Conservation (phyloP, 495 filamentous ascomycete species). For the Aspergillus avenaceus region DNA sequence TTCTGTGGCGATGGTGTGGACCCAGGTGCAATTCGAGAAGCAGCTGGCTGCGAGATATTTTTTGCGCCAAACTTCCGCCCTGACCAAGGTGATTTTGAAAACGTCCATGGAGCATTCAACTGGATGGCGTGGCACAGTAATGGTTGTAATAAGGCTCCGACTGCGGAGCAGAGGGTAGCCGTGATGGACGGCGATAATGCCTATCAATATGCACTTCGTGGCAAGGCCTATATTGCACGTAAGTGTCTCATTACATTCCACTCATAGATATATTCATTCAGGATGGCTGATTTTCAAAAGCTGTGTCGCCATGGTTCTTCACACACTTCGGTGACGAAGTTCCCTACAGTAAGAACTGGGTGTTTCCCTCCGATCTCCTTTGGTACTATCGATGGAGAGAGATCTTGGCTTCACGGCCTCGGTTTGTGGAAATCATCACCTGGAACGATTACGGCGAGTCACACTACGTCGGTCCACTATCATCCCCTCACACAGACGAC, state of each 20-base stretch:
- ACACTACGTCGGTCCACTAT: constrained; percentile 47
- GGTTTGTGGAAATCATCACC: constrained; percentile 60
- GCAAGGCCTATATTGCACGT: constrained; percentile 53
- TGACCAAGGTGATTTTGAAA: constrained; percentile 27
- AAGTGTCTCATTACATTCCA: too few species aligned
- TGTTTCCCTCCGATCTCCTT: constrained; percentile 51
- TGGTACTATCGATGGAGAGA: constrained; percentile 57
- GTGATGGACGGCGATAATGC: constrained; percentile 44
- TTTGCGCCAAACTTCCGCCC: constrained; percentile 55
- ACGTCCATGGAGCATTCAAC: constrained; percentile 50
- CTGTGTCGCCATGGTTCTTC: constrained; percentile 31
- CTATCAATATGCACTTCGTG: constrained; percentile 42
- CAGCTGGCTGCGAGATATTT: constrained; percentile 46
- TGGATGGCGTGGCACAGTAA: constrained; percentile 61
- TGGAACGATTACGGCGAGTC: constrained; percentile 71
- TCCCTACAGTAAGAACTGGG: constrained; percentile 56
- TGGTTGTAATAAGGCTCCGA: constrained; percentile 52
- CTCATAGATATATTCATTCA: too few species aligned
- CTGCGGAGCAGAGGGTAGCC: constrained; percentile 33
- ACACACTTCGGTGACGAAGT: constrained; percentile 47
- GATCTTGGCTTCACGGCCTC: constrained; percentile 43
- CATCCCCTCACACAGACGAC: too few species aligned
- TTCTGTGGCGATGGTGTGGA: constrained; percentile 52
- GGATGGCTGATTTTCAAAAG: too few species aligned
- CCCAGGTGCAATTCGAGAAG: constrained; percentile 35